A percentile compares a stretch with the other conserved stretches of the same genome.
Conservation (phyloP, 2,329 filamentous ascomycete genomes). For the Talaromyces sp. region DNA sequence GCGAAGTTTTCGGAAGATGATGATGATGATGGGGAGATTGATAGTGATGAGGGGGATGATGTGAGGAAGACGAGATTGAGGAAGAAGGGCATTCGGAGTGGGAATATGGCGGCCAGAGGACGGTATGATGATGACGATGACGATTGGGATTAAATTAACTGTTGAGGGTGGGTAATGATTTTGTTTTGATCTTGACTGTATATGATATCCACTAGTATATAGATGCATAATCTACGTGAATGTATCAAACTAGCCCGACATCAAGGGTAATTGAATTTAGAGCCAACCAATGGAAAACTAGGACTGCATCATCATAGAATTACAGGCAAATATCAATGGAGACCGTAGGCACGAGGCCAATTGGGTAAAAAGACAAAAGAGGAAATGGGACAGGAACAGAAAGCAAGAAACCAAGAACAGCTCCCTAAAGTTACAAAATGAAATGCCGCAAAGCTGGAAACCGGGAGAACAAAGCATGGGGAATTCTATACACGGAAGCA, state of each 20-base stretch:
- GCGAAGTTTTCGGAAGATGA: slow-evolving; percentile 33
- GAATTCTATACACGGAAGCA: slow-evolving; percentile 39
- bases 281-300: slow-evolving; percentile 16
- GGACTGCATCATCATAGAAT: slow-evolving; percentile 39
- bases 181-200: neutral
- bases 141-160: slow-evolving; percentile 48
- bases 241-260: slow-evolving; percentile 2
- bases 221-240: neutral
- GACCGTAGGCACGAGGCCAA: slow-evolving; percentile 27
- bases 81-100: slow-evolving; percentile 34
- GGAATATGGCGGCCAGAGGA: slow-evolving; percentile 25
- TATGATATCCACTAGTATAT: neutral
- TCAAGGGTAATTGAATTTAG: slow-evolving; percentile 19
- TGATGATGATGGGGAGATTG: slow-evolving; percentile 30
- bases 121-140: slow-evolving; percentile 36
- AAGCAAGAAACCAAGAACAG: slow-evolving; percentile 15
- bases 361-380: slow-evolving; percentile 15
- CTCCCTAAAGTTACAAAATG: slow-evolving; percentile 30
- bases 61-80: slow-evolving; percentile 10
- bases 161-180: neutral
- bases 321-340: slow-evolving; percentile 33
- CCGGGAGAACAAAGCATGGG: slow-evolving; percentile 21
- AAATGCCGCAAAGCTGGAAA: slow-evolving; percentile 29
- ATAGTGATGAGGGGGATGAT: slow-evolving; percentile 20
- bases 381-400: slow-evolving; percentile 10